Base-by-base conservation (phyloP, 2,329 filamentous ascomycete species). In the Monosporascus ibericus region DNA sequence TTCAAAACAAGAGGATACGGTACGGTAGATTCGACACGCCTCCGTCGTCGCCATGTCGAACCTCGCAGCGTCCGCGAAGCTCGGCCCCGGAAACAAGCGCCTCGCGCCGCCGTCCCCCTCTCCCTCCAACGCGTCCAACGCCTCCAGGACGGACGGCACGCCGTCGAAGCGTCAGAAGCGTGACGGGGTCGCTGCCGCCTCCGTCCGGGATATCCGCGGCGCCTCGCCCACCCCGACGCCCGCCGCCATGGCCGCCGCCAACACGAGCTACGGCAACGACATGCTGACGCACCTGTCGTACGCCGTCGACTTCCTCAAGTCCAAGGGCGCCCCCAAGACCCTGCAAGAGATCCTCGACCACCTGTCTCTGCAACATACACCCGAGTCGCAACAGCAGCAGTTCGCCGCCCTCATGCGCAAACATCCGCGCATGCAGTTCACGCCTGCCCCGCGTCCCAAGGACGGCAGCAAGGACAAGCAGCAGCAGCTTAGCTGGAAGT, bases 221-320 rank as follows among this genome's bases (percentile, higher is more conserved):
- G 57, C 57, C 18, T 57, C 57, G 2, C 60, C 64, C 20, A 65
- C 58, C 6, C 64, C 66, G 20, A 63, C 65, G 1, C 62, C 65
- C 58, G 67, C 70, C 40, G 69, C 68, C 5, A 70, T 71, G 34
- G 58, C 65, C 17, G 75, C 76, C 47, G 75, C 78, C 14, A 84
- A 86, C 64, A 89, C 84, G 17, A 87, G 86, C 65, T 88, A 86
- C 49, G 90, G 91, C 60, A 79, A 79, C 55, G 87, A 92, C 69
- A 84, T 94, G 68, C 86, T 90, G 75, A 95, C 91, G 14, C 89
- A 95, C 69, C 86, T 96, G 67, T 82, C 87, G 53, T 96, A 91
- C 72, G 90, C 90, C 20, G 85, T 95, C 67, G 84, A 92, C 57
- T 89, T 90, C 67, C 82, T 96, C 54, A 86, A 86, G 72, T 82